phyloP scores from a whole-genome alignment of 1,284 basidiomycete species.

The Ganoderma multipileum region DNA sequence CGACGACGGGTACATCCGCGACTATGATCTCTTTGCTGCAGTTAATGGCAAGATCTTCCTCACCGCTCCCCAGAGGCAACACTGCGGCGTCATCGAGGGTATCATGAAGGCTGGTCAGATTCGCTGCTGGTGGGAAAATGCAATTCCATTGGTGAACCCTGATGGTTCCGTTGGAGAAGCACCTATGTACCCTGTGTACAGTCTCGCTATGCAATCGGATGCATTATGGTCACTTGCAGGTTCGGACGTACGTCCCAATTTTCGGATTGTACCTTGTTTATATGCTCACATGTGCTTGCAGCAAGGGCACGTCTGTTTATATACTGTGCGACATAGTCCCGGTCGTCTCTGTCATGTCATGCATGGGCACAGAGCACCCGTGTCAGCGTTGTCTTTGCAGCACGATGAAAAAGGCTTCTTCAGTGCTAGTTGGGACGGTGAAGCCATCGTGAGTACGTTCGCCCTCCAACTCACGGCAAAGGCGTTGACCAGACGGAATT shows the following conservation, averaged over 20 bases:
- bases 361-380: conserved; percentile 76
- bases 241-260: conserved; percentile 66
- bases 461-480: conserved; percentile 2
- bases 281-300: conserved; percentile 41
- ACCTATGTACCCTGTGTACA: conserved; percentile 79
- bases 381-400: conserved; percentile 86
- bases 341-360: conserved; percentile 83
- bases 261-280: neutral
- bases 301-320: conserved; percentile 90
- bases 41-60: conserved; percentile 90
- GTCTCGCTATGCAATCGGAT: conserved; percentile 88
- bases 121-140: conserved; percentile 91
- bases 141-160: conserved; percentile 43
- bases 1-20: conserved; percentile 92
- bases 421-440: conserved; percentile 95
- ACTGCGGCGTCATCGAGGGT: conserved; percentile 91
- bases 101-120: conserved; percentile 91
- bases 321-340: conserved; percentile 91
- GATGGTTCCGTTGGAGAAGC: conserved; percentile 52
- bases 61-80: conserved; percentile 89
- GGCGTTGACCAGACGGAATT: conserved; percentile 2
- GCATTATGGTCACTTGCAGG: conserved; percentile 91
- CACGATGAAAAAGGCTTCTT: conserved; percentile 86
- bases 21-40: conserved; percentile 91
- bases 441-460: conserved; percentile 73